These are phyloP conservation scores for Clitocybe nebularis DNA, from an alignment of 1,284 basidiomycete species.

Conservation along the genomic window DNA sequence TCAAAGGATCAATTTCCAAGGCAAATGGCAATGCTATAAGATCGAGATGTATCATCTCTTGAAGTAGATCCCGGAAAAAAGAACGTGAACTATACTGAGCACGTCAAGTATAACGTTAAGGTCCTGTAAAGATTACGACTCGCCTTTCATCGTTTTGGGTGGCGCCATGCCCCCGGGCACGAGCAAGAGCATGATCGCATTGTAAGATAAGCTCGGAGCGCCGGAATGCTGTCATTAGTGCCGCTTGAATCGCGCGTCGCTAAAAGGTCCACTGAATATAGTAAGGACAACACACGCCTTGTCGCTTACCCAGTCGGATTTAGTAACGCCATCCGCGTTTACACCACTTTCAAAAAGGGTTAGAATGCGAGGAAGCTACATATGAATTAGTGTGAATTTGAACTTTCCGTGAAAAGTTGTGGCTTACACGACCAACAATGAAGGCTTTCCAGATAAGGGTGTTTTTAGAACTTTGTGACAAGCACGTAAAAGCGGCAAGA, in stretches of 20 bases:
- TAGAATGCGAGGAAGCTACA: constrained; percentile 60
- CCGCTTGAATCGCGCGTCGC: constrained; percentile 55
- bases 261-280: no score
- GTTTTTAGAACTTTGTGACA: constrained; percentile 46
- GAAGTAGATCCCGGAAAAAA: constrained; percentile 55
- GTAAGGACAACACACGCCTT: no score
- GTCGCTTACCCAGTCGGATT: constrained; percentile 60
- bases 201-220: constrained; percentile 47
- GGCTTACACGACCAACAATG: constrained; percentile 64
- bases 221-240: constrained; percentile 44
- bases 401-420: constrained; percentile 7
- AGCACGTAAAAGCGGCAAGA: constrained; percentile 54
- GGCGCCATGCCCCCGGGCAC: constrained; percentile 16
- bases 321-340: constrained; percentile 45
- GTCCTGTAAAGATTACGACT: constrained; percentile 6
- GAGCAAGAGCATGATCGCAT: constrained; percentile 41
- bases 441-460: constrained; percentile 64
- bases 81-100: constrained; percentile 33
- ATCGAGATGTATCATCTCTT: constrained; percentile 48
- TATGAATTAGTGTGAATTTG: constrained; percentile 3
- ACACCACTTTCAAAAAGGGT: constrained; percentile 49
- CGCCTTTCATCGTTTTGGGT: constrained; percentile 26
- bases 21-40: constrained; percentile 54
- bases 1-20: constrained; percentile 44
- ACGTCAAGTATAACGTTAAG: constrained; percentile 8